Conservation (phyloP, 257 asterid species). For the Solanum bulbocastanum region DNA sequence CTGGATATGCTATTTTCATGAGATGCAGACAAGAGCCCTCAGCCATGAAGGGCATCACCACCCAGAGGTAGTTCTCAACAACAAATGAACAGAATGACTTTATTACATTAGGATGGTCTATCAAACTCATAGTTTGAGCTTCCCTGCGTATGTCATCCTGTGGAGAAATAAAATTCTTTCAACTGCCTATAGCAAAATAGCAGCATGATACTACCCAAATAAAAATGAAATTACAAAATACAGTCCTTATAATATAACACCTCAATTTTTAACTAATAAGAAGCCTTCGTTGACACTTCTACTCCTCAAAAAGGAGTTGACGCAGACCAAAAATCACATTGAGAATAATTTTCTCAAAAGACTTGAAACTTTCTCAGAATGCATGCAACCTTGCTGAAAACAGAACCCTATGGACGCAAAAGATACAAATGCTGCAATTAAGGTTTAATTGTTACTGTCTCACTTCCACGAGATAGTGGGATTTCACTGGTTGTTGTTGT, state of each 20-base stretch:
- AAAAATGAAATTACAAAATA: neutral
- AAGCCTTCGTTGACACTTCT: neutral
- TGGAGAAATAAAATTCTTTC: constrained; percentile 1
- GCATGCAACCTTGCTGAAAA: neutral
- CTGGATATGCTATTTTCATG: constrained; percentile 93
- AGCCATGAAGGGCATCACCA: constrained; percentile 95
- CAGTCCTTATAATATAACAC: neutral
- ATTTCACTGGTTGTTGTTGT: neutral
- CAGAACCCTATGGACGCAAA: neutral
- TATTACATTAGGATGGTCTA: constrained; percentile 89
- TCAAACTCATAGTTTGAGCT: constrained; percentile 95
- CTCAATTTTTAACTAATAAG: neutral
- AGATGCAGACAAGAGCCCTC: constrained; percentile 98
- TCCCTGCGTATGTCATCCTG: constrained; percentile 98
- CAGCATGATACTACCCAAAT: neutral
- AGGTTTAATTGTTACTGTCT: neutral
- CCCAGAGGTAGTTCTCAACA: constrained; percentile 94
- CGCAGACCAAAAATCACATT: neutral
- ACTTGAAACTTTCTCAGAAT: neutral
- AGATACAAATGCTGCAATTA: neutral
- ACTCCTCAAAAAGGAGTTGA: neutral
- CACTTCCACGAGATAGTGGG: neutral
- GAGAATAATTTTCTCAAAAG: neutral
- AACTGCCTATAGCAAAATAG: neutral
- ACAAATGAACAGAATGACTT: constrained; percentile 89